These are phyloP conservation scores for Fusarium neocosmosporiellum DNA, from an alignment of 2,329 filamentous ascomycete genomes.

Conservation along the genomic window DNA sequence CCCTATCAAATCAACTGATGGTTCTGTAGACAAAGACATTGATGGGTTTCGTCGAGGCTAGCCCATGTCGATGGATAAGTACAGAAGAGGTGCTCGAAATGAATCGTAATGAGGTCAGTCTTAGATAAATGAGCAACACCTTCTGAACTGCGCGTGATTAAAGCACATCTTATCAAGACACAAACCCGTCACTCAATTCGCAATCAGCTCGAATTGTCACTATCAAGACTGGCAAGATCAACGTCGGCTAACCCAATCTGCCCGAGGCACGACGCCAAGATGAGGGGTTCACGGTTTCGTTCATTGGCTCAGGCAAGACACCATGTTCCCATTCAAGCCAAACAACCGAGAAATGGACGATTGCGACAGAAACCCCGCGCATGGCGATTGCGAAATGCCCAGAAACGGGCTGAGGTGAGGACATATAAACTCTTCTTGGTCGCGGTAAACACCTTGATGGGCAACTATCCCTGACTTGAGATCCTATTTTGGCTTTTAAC, in stretches of 20 bases:
- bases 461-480: background rate
- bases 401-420: background rate
- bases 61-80: background rate
- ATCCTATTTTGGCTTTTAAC: background rate
- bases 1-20: background rate
- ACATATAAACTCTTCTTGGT: background rate
- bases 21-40: background rate
- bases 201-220: background rate
- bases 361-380: constrained; percentile 35
- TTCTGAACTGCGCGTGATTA: background rate
- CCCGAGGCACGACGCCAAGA: background rate
- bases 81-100: background rate
- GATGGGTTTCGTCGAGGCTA: background rate
- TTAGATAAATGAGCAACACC: background rate
- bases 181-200: background rate
- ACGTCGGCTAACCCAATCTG: background rate
- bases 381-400: constrained; percentile 16
- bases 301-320: background rate
- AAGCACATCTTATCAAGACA: background rate
- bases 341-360: constrained; percentile 1
- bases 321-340: background rate
- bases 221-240: background rate
- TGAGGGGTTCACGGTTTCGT: background rate
- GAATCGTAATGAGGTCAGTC: background rate
- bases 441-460: background rate